Conservation (phyloP, 306 rosid species). For the Echinosophora koreensis region DNA sequence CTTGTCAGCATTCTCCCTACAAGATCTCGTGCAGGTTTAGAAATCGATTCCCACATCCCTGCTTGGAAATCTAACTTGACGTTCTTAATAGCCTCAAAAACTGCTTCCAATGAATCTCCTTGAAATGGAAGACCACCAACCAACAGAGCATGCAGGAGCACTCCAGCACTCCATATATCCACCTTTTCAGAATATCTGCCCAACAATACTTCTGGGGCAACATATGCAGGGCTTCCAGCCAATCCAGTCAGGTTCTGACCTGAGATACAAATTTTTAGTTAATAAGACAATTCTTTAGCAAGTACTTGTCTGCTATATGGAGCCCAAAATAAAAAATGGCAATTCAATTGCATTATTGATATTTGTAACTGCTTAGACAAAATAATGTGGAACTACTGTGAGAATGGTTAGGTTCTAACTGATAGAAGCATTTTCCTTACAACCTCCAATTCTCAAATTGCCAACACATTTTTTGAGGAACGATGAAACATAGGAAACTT, state of each 20-base stretch:
- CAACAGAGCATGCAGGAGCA: conserved; percentile 89
- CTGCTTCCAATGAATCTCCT: conserved; percentile 87
- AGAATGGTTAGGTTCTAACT: conserved; percentile 11
- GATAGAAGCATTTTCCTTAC: conserved; percentile 5
- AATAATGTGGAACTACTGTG: conserved; percentile 15
- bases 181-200: conserved; percentile 91
- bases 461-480: background rate
- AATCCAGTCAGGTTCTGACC: conserved; percentile 95
- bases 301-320: conserved; percentile 22
- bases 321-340: background rate
- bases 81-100: conserved; percentile 91
- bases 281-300: conserved; percentile 42
- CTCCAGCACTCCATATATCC: conserved; percentile 99
- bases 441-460: conserved; percentile 4
- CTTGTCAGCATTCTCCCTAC: conserved; percentile 94
- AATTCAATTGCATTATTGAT: conserved; percentile 25
- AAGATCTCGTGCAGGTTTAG: conserved; percentile 94
- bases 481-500: background rate
- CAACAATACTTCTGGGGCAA: conserved; percentile 91
- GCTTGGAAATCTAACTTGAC: conserved; percentile 77
- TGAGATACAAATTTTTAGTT: conserved; percentile 49
- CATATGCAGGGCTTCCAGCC: conserved; percentile 99
- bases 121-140: conserved; percentile 88
- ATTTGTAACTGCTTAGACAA: background rate
- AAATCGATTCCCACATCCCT: conserved; percentile 81